A percentile compares a stretch with the other conserved stretches of the same genome.
Conservation (phyloP, 140 eudicot species). For the Flaveria floridana region DNA sequence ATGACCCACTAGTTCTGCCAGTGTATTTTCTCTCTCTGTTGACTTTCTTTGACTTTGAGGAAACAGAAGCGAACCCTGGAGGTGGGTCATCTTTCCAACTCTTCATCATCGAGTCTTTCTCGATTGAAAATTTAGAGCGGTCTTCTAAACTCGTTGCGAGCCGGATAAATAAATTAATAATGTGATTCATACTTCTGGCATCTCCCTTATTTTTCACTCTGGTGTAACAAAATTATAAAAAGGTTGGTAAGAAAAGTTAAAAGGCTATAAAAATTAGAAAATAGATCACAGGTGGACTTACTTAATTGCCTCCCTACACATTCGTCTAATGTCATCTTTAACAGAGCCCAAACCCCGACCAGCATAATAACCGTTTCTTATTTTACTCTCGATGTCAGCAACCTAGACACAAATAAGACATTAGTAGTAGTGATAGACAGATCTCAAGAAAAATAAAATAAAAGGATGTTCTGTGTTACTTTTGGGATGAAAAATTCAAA, state of each 20-base stretch:
- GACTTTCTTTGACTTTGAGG: conserved; percentile 59
- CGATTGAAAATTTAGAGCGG: conserved; percentile 47
- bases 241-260: conserved; percentile 1
- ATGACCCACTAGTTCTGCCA: conserved; percentile 49
- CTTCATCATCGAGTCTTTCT: conserved; percentile 62
- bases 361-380: conserved; percentile 80
- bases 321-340: conserved; percentile 79
- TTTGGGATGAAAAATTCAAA: conserved; percentile 73
- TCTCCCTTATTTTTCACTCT: conserved; percentile 67
- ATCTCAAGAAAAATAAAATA: background rate
- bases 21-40: conserved; percentile 61
- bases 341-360: conserved; percentile 74
- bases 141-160: conserved; percentile 75
- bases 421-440: background rate
- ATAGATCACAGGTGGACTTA: conserved; percentile 31
- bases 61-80: conserved; percentile 56
- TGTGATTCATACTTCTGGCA: conserved; percentile 62
- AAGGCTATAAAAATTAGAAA: conserved; percentile 9
- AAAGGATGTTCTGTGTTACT: conserved; percentile 40
- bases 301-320: conserved; percentile 93
- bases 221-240: conserved; percentile 17
- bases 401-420: conserved; percentile 44
- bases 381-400: conserved; percentile 69
- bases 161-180: conserved; percentile 61
- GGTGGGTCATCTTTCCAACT: conserved; percentile 72